Percentiles rank a stretch among this genome's conserved stretches.
These are phyloP conservation scores for Amauroascus niger DNA, from an alignment of 2,329 filamentous ascomycete species.

Conservation along the genomic window DNA sequence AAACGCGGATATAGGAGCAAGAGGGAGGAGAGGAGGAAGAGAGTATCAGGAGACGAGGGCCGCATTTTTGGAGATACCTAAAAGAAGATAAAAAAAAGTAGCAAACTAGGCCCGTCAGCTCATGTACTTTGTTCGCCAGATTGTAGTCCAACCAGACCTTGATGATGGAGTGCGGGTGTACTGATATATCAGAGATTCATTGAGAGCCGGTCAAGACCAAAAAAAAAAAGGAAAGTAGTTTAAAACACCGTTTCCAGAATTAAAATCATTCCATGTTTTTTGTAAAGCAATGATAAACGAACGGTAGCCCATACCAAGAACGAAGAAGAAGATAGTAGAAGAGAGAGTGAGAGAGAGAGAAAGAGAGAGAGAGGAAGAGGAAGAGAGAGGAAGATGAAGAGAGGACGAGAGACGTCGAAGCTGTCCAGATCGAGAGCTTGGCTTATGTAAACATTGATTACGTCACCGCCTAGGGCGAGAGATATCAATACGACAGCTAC, in stretches of 20 bases:
- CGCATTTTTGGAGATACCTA: constrained; percentile 28
- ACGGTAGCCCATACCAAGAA: constrained; percentile 11
- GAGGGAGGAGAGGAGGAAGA: constrained; percentile 24
- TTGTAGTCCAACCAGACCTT: background rate
- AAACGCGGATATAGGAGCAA: constrained; percentile 27
- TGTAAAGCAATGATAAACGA: background rate
- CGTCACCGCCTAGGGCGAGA: no score
- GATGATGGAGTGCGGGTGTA: background rate
- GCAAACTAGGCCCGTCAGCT: background rate
- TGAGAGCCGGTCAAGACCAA: background rate
- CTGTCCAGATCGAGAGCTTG: no score
- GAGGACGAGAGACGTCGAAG: no score
- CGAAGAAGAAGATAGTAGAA: background rate
- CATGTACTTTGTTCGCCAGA: background rate
- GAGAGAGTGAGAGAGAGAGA: background rate
- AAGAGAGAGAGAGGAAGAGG: background rate
- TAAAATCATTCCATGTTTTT: background rate
- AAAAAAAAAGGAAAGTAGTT: background rate
- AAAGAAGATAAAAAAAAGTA: no score
- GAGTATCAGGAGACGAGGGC: constrained; percentile 22
- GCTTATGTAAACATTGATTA: no score
- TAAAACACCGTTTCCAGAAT: background rate
- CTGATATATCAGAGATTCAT: background rate
- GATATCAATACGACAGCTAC: no score
- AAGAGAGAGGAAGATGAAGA: constrained; percentile 2